A percentile compares a stretch with the other conserved stretches of the same genome.
phyloP scores from a whole-genome alignment of 345 rosid genomes.

The Hibiscus mutabilis region DNA sequence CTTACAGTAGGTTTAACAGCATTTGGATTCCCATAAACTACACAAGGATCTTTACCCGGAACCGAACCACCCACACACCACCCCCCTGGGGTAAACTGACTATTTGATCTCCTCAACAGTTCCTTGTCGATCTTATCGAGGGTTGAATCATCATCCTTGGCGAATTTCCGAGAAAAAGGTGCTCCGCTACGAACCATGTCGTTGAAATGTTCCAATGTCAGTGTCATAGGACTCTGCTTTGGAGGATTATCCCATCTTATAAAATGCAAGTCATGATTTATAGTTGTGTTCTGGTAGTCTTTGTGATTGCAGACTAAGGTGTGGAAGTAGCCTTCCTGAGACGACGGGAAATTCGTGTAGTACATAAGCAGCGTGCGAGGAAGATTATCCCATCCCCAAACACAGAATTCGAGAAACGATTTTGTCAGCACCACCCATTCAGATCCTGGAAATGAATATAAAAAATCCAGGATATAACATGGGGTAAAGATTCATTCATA shows the following conservation, averaged over 20 bases:
- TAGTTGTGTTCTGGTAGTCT: conserved; percentile 81
- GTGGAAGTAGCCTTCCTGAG: conserved; percentile 88
- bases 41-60: conserved; percentile 42
- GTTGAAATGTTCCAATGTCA: conserved; percentile 45
- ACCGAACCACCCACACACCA: conserved; percentile 46
- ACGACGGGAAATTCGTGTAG: conserved; percentile 75
- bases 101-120: conserved; percentile 41
- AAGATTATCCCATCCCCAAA: conserved; percentile 98
- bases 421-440: conserved; percentile 66
- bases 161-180: conserved; percentile 80
- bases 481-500: neutral
- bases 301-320: conserved; percentile 86
- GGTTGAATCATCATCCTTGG: conserved; percentile 38
- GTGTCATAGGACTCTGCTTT: conserved; percentile 49
- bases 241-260: conserved; percentile 76
- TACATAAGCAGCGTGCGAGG: conserved; percentile 93
- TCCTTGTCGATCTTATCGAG: conserved; percentile 60
- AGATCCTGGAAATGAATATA: conserved; percentile 47
- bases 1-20: conserved; percentile 54
- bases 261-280: conserved; percentile 80
- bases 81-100: conserved; percentile 46
- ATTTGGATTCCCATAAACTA: conserved; percentile 34
- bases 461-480: neutral
- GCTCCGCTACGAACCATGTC: conserved; percentile 87
- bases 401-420: conserved; percentile 78